phyloP scores from a whole-genome alignment of 1,284 basidiomycete genomes.

The Sanghuangporus weigelae region DNA sequence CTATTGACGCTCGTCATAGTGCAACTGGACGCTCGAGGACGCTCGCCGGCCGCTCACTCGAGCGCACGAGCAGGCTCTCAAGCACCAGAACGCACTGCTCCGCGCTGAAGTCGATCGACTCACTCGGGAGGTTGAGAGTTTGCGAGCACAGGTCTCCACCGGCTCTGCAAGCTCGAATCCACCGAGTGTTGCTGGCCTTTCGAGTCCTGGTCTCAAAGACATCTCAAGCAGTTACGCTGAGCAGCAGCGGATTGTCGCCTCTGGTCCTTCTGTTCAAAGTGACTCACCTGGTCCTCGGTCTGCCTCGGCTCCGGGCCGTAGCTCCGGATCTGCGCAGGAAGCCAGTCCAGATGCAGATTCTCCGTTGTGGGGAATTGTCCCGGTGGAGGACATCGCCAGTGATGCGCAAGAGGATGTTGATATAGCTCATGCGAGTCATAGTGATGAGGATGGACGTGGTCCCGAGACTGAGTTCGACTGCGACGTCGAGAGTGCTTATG shows the following conservation, averaged over 20 bases:
- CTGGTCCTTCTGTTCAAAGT: background rate
- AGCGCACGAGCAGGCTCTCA: conserved; percentile 16
- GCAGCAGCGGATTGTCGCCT: background rate
- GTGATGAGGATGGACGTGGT: background rate
- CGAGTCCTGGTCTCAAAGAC: background rate
- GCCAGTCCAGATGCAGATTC: background rate
- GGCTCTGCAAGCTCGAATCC: background rate
- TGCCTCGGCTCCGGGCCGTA: background rate
- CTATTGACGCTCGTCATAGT: conserved; percentile 4
- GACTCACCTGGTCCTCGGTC: background rate
- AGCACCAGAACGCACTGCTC: conserved; percentile 15
- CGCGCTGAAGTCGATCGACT: conserved; percentile 14
- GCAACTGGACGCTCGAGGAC: conserved; percentile 15
- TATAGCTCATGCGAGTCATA: background rate
- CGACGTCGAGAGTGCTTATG: conserved; percentile 8
- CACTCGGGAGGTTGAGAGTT: background rate
- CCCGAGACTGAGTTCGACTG: background rate
- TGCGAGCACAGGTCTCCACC: background rate
- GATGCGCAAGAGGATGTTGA: background rate
- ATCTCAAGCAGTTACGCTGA: background rate
- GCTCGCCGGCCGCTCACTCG: conserved; percentile 14
- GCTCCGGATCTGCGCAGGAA: background rate
- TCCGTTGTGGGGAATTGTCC: background rate
- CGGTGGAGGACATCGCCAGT: background rate
- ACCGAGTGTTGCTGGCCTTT: background rate